These are phyloP conservation scores for Cercospora sp. DNA, from an alignment of 2,329 filamentous ascomycete genomes.

Conservation along the genomic window DNA sequence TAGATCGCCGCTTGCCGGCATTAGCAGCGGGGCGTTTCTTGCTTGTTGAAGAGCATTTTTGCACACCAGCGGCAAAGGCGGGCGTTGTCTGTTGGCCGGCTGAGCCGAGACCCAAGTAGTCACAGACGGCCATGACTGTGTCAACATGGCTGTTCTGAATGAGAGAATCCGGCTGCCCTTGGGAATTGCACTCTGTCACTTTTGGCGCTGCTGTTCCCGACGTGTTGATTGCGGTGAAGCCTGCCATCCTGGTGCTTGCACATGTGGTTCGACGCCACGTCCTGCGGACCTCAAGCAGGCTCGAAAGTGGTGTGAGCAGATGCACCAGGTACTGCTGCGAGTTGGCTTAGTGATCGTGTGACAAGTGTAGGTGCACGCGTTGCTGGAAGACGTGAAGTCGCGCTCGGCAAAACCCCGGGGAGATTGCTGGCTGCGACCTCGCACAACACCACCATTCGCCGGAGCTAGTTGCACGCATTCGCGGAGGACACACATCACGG, in stretches of 20 bases:
- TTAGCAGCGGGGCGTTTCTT: slow-evolving; percentile 21
- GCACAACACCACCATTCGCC: neutral
- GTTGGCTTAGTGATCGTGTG: neutral
- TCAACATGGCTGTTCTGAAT: neutral
- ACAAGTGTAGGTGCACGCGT: neutral
- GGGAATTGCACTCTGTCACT: neutral
- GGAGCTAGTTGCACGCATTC: neutral
- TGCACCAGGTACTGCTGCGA: neutral
- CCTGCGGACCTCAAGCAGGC: neutral
- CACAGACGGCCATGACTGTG: slow-evolving; percentile 11
- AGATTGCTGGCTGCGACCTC: neutral
- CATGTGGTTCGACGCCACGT: neutral
- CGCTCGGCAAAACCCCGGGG: neutral
- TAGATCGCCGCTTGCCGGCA: slow-evolving; percentile 4
- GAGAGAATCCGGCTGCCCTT: neutral
- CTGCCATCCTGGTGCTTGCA: slow-evolving; percentile 9
- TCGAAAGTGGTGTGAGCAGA: neutral
- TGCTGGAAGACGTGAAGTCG: neutral
- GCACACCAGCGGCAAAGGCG: slow-evolving; percentile 19
- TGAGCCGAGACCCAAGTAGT: slow-evolving; percentile 16
- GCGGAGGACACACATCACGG: neutral
- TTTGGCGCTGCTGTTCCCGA: neutral
- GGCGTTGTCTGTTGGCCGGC: neutral
- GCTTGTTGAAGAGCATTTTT: slow-evolving; percentile 18
- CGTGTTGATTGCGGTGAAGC: slow-evolving; percentile 30